Evolutionary conservation across 805 yeast species (phyloP), one percentile per base, ranked within the genome.

Genomic region (Barnettozyma botsteinii): DNA sequence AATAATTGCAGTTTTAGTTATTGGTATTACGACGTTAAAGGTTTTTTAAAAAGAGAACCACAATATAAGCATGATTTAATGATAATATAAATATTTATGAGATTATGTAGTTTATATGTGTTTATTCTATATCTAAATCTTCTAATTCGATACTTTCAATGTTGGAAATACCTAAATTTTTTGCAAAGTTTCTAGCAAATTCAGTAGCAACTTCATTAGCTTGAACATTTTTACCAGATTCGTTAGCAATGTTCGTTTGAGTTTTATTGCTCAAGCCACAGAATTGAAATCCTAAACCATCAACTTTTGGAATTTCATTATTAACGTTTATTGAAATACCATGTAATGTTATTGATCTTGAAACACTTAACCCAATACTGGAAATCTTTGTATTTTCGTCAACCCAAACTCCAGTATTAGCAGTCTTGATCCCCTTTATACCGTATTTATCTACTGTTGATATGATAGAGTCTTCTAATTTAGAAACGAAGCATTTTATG

Each of bases 371-470:
- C 0, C 98, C 98, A 5, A 94, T 75, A 19, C 96, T 84, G 1
- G 95, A 89, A 24, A 93, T 81, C 59, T 93, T 89, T 23, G 62
- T 53, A 5, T 66, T 53, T 12, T 64, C 62, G 32, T 60, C 57
- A 27, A 81, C 67, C 97, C 97, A 91, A 3, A 91, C 95, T 0
- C 98, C 98, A 0, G 96, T 91, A 50, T 87, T 75, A 14, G 70
- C 75, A 1, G 85, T 83, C 44, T 61, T 66, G 11, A 32, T 24
- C 11, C 77, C 75, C 2, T 60, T 48, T 11, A 85, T 55, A 0
- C 64, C 68, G 51, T 59, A 69, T 12, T 52, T 43, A 1, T 38
- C 47, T 31, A 84, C 57, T 2, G 78, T 59, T 24, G 65, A 62
- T 22, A 78, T 77, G 2, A 79, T 67, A 0, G 83, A 66, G 24